Conservation (phyloP, 768 basidiomycete species). For the Suillus subluteus region DNA sequence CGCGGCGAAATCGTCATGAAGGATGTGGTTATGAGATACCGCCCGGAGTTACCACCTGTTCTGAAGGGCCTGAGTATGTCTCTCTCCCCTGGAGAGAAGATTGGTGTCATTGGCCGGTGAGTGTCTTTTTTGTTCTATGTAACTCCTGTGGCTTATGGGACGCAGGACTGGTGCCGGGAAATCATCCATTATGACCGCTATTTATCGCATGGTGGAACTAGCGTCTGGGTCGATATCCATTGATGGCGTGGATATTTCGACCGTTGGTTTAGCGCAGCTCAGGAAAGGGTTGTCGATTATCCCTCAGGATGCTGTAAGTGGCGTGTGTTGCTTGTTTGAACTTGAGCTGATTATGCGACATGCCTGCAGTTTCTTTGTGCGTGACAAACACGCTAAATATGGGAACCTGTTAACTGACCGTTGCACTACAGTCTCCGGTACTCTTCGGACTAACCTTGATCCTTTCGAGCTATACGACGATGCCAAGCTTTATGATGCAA, state of each 20-base stretch:
- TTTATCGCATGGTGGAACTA: constrained; percentile 86
- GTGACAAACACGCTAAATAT: constrained; percentile 13
- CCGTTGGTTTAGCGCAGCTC: constrained; percentile 76
- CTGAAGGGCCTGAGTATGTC: constrained; percentile 80
- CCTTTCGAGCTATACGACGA: constrained; percentile 86
- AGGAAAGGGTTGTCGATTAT: constrained; percentile 75
- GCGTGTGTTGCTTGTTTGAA: constrained; percentile 30
- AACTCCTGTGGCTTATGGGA: background rate
- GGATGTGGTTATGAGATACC: constrained; percentile 78
- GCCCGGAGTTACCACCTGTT: constrained; percentile 86
- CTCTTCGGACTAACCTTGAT: constrained; percentile 85
- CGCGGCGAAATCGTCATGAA: constrained; percentile 75
- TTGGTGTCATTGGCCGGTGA: constrained; percentile 82
- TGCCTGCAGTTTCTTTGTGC: constrained; percentile 49
- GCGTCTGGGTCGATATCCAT: constrained; percentile 73
- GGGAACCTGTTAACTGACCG: constrained; percentile 10
- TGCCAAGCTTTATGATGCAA: constrained; percentile 81
- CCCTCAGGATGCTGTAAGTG: constrained; percentile 71
- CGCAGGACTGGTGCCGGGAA: constrained; percentile 84
- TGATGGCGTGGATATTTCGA: constrained; percentile 84
- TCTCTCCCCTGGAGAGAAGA: constrained; percentile 75
- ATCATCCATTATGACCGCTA: constrained; percentile 87
- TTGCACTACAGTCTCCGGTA: constrained; percentile 63
- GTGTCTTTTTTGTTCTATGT: constrained; percentile 20
- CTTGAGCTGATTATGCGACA: background rate